Evolutionary conservation across 2,329 filamentous ascomycete species (phyloP).

Genomic region (Byssochlamys sp.): DNA sequence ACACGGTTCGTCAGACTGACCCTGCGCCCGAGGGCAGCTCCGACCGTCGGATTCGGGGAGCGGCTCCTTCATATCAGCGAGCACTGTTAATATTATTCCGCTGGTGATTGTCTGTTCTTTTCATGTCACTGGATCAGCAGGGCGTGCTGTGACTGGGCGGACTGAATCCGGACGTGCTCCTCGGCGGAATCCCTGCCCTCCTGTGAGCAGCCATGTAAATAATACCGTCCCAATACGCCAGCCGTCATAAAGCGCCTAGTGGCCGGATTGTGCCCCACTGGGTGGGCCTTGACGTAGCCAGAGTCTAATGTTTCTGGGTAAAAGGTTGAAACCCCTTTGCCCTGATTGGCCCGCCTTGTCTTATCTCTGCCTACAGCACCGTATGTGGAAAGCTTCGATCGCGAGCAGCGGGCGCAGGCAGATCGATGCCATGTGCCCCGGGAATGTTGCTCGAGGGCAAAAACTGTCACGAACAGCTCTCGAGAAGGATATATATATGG

Average conservation of each 20-base stretch:
- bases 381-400: constrained; percentile 6
- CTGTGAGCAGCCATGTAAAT: constrained; percentile 5
- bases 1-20: neutral
- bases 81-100: neutral
- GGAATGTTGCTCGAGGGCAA: neutral
- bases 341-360: constrained; percentile 21
- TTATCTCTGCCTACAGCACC: constrained; percentile 18
- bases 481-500: neutral
- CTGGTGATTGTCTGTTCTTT: neutral
- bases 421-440: neutral
- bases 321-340: constrained; percentile 18
- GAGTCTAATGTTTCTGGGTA: constrained; percentile 25
- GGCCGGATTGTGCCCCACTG: constrained; percentile 8
- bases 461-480: neutral
- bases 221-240: constrained; percentile 2
- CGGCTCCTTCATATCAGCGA: neutral
- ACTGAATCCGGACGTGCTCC: neutral
- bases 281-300: constrained; percentile 28
- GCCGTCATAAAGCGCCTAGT: neutral
- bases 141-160: neutral
- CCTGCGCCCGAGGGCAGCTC: neutral
- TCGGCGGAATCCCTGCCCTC: constrained; percentile 3
- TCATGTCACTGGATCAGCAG: neutral
- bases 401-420: constrained; percentile 6
- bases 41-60: neutral